Conservation (phyloP, 1,284 basidiomycete genomes). For the Ceratobasidium papillatum region DNA sequence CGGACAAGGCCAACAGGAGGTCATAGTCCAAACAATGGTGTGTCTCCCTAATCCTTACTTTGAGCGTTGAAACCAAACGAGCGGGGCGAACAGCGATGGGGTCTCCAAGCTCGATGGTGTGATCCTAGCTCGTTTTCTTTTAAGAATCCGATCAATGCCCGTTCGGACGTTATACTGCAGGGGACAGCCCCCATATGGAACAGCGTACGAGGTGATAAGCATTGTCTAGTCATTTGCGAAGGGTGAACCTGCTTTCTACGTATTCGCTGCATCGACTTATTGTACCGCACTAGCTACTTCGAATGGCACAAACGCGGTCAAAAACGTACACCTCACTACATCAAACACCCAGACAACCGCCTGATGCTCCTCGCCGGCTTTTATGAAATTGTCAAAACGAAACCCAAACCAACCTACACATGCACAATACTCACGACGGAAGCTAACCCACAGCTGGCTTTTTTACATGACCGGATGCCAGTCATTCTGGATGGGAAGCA, state of each 20-base stretch:
- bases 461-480: constrained; percentile 93
- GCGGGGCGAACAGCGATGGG: constrained; percentile 78
- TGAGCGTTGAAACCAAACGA: constrained; percentile 54
- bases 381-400: constrained; percentile 77
- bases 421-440: constrained; percentile 91
- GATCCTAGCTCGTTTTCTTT: constrained; percentile 71
- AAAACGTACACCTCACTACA: constrained; percentile 81
- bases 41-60: not conserved
- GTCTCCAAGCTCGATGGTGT: constrained; percentile 85
- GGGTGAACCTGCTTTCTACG: constrained; percentile 60
- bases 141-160: constrained; percentile 87
- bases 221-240: constrained; percentile 82
- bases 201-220: constrained; percentile 76
- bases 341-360: constrained; percentile 67
- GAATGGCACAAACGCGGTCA: constrained; percentile 89
- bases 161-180: constrained; percentile 81
- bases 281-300: constrained; percentile 73
- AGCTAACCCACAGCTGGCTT: constrained; percentile 71
- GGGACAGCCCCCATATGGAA: constrained; percentile 80
- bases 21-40: constrained; percentile 40
- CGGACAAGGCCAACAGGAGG: constrained; percentile 45
- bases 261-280: constrained; percentile 27
- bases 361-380: constrained; percentile 90
- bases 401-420: constrained; percentile 74
- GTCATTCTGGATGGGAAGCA: constrained; percentile 76